Evolutionary conservation across 371 early-diverging fungal species (phyloP), one percentile per base, ranked within the genome.

Genomic region (Syncephalastrum monosporum): DNA sequence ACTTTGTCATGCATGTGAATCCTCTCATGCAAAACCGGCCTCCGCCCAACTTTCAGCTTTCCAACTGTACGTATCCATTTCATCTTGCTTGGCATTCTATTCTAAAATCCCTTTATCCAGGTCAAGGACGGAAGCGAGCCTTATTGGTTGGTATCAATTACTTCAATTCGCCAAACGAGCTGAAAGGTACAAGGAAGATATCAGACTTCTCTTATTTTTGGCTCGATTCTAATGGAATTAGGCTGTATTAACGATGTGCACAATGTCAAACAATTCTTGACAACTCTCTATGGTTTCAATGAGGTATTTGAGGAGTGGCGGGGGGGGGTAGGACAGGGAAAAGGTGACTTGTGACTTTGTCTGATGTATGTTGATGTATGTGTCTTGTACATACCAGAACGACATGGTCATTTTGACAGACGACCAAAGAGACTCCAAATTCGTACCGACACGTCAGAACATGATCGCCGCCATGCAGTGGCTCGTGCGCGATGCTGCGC

Each of bases 111-210:
- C 14, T 13, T 42, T 14, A 7, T 29, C 17, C 55, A 79, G 79
- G 79, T 52, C 61, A 63, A 21, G 92, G 92, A 16, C 80, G 88
- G 51, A 91, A 89, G 68, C 82, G 87, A 42, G 97, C 94, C 1
- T 78, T 97, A 51, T 77, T 97, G 38, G 84, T 97, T 54, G 97
- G 97, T 43, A 94, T 96, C 70, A 97, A 97, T 67, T 97, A 97
- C 70, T 78, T 80, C 38, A 84, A 86, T 17, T 84, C 92, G 16
- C 61, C 67, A 23, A 75, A 73, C 53, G 82, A 84, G 60, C 82
- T 95, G 43, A 64, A 74, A 52, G 90, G 88, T 77, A 69, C 57
- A 19, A 16, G 7, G 42, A 43, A 44, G 3, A 21, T 5, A 21
- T 2, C 21, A 19, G 7, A 21, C 0, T 47, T 15, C 19, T 19